Base-by-base conservation (phyloP, 2,329 filamentous ascomycete genomes). In the Eutypa lata region DNA sequence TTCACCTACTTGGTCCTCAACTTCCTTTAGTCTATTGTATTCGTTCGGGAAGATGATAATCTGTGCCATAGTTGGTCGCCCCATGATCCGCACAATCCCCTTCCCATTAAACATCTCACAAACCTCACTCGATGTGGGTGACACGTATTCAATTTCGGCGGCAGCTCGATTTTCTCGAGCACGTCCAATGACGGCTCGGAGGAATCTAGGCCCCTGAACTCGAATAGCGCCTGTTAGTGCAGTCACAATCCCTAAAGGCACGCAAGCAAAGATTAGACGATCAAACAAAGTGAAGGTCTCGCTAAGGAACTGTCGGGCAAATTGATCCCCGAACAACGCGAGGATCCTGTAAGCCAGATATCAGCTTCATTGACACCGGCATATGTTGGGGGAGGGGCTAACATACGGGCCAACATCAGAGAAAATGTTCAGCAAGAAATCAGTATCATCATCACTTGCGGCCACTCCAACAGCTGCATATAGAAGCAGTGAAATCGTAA, bases 101-200 rank as follows among this genome's bases (percentile, higher is more conserved):
- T 61, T 53, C 5, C 62, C 62, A 21, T 61, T 66, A 38, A 52
- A 65, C 14, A 65, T 11, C 51, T 67, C 64, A 43, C 64, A 66
- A 1, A 69, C 65, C 28, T 68, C 62, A 8, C 53, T 16, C 1
- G 65, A 67, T 0, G 64, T 68, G 0, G 66, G 68, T 0, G 65
- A 65, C 52, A 68, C 65, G 5, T 65, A 51, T 21, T 69, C 64
- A 3, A 60, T 40, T 22, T 70, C 67, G 1, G 54, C 60, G 5
- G 47, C 37, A 0, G 60, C 52, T 2, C 46, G 51, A 35, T 57
- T 65, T 44, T 65, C 63, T 5, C 59, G 46, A 1, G 65, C 66
- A 3, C 59, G 49, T 3, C 63, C 63, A n/a, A 64, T 65, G 6
- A 76, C 53, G 1, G 53, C 47, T 4, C 31, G 58, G 2, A 60